Evolutionary conservation across 495 filamentous ascomycete genomes (phyloP), one percentile per base, ranked within the genome.

Genomic region (Elasticomyces elasticus): DNA sequence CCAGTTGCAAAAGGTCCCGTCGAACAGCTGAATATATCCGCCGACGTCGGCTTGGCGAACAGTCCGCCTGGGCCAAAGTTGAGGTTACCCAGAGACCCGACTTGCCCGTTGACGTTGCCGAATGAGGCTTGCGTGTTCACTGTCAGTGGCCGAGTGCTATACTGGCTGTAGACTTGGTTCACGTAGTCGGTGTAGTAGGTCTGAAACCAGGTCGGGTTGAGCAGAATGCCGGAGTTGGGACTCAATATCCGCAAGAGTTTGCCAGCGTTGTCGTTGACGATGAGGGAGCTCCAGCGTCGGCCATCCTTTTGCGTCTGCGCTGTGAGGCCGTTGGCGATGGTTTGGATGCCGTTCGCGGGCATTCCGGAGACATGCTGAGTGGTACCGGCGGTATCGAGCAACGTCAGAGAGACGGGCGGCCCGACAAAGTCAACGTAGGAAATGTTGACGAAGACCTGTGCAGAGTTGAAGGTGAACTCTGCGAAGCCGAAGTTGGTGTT

Each of bases 371-470:
- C 69, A 10, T 56, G 57, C 49, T 74, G 71, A 3, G 56, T 63
- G 15, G n/a, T 51, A 37, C 58, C 48, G 13, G 63, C 63, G 41
- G 51, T 61, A 31, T 56, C 60, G 17, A 61, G 58, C 13, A 76
- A 51, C 17, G 56, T 62, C 60, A 75, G 68, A 11, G 67, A 61
- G 38, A 75, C 63, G 22, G 70, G 62, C 10, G 71, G 58, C 44
- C 70, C 70, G 50, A 74, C 73, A 51, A 76, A 76, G 58, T 76
- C 74, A 26, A 76, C 74, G 51, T 70, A 74, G 45, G 64, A 69
- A 51, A 76, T 71, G 57, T 76, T 75, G 64, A 66, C 71, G 31
- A 62, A 76, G 11, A 75, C 57, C 38, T 66, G 62, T 10, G 62
- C 57, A 0, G 59, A 66, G 31, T 70, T 69, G 55, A 62, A 62